Conservation (phyloP, 106 monocot species). For the Gastrodia elata region DNA sequence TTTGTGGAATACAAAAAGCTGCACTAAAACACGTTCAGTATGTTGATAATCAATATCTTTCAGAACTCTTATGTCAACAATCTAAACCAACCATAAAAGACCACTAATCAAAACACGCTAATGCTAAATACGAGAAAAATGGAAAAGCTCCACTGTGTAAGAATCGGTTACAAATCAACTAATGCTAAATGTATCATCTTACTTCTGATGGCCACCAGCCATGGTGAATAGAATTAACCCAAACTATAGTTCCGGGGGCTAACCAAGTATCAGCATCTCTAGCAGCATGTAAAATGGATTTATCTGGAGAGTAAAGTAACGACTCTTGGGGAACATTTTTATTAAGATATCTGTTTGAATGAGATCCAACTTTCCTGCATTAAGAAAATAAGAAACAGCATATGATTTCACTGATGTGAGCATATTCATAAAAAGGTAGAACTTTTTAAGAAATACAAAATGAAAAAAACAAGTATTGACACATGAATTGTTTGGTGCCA, state of each 20-base stretch:
- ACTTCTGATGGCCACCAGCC: conserved; percentile 69
- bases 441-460: background rate
- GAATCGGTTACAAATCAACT: background rate
- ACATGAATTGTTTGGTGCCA: background rate
- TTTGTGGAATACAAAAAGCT: conserved; percentile 20
- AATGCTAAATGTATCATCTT: background rate
- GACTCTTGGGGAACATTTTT: conserved; percentile 6
- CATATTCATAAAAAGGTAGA: background rate
- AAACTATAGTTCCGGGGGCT: conserved; percentile 38
- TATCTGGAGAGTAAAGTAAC: conserved; percentile 13
- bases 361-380: conserved; percentile 6
- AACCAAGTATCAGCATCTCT: conserved; percentile 21
- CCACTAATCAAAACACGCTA: background rate
- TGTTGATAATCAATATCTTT: conserved; percentile 9
- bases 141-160: background rate
- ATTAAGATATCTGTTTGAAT: background rate
- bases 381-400: background rate
- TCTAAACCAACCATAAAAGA: conserved; percentile 18
- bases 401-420: background rate
- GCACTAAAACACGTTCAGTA: conserved; percentile 15
- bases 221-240: conserved; percentile 32
- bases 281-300: conserved; percentile 7
- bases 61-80: conserved; percentile 18
- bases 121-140: background rate
- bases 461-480: too few species aligned